Evolutionary conservation across 495 filamentous ascomycete species (phyloP), one percentile per base, ranked within the genome.

Genomic region (Aspergillus panamensis): DNA sequence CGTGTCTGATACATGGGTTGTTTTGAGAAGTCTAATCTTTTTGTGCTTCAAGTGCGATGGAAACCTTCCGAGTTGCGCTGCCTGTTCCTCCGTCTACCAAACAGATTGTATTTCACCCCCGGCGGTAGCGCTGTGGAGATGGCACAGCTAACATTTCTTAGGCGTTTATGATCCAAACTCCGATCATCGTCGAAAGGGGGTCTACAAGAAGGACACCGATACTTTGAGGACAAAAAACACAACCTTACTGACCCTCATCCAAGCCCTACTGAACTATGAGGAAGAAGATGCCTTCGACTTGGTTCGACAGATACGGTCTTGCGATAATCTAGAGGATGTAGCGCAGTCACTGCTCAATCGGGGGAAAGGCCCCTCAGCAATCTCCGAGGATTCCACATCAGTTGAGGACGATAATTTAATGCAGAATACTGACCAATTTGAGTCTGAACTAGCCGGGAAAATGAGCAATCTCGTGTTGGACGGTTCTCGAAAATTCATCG

Each of bases 181-280:
- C 54, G 94, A 98, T 70, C 91, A 96, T 68, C 88, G 94, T 47
- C 85, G 94, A 16, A 98, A 97, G 69, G 94, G 94, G 48, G 94
- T 97, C 9, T 97, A 96, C 70, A 92, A 91, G 71, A 91, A 96
- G 71, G 92, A 96, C 70, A 87, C 92, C 47, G 92, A 96, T 70
- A 89, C 86, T 62, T 81, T 93, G 65, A 90, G 93, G 66, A 93
- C 92, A 17, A 82, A 82, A 53, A 93, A 89, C 66, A 89, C 89
- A 32, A 98, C 94, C 12, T 77, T 97, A 25, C 89, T 97, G 66
- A 93, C 92, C 8, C 75, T 98, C 29, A 85, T 98, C 49, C 89
- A 97, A 69, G 95, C 94, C 21, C 89, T 98, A 54, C 76, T 98
- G 31, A 96, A 96, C 67, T 82, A 77, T 43, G 89, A 89, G 31